phyloP scores from a whole-genome alignment of 208 protist genomes.

The Wallacemonas rigidus region DNA sequence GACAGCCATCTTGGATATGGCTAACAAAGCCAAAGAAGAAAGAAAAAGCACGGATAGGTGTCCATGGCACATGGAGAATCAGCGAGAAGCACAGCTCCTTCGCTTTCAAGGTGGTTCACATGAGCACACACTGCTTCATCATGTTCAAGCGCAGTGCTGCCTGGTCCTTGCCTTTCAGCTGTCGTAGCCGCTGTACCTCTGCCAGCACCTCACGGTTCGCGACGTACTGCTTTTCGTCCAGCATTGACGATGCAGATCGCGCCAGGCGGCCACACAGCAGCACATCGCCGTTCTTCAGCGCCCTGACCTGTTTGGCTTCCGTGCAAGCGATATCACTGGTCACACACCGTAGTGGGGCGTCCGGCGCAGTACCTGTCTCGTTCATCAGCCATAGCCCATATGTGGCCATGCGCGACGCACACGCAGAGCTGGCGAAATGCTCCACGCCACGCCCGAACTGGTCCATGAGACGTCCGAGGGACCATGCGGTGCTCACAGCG shows the following conservation, averaged over 20 bases:
- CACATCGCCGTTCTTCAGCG: constrained; percentile 51
- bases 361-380: not conserved
- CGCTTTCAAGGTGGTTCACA: constrained; percentile 30
- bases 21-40: too few relatives aligned
- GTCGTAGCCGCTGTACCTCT: constrained; percentile 45
- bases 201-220: constrained; percentile 28
- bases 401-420: not conserved
- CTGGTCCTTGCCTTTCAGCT: constrained; percentile 54
- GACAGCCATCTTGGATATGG: too few relatives aligned
- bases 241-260: not conserved
- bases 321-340: not conserved
- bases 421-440: not conserved
- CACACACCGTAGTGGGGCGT: not conserved
- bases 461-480: constrained; percentile 38
- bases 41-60: too few relatives aligned
- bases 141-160: constrained; percentile 44
- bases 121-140: constrained; percentile 65
- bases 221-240: not conserved
- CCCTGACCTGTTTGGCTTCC: not conserved
- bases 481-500: constrained; percentile 49
- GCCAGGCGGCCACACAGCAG: constrained; percentile 38
- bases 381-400: constrained; percentile 27
- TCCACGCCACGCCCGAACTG: constrained; percentile 19
- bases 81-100: too few relatives aligned
- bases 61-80: too few relatives aligned